A percentile compares a stretch with the other conserved stretches of the same genome.
phyloP scores from a whole-genome alignment of 768 basidiomycete species.

The Mrakia blollopis region DNA sequence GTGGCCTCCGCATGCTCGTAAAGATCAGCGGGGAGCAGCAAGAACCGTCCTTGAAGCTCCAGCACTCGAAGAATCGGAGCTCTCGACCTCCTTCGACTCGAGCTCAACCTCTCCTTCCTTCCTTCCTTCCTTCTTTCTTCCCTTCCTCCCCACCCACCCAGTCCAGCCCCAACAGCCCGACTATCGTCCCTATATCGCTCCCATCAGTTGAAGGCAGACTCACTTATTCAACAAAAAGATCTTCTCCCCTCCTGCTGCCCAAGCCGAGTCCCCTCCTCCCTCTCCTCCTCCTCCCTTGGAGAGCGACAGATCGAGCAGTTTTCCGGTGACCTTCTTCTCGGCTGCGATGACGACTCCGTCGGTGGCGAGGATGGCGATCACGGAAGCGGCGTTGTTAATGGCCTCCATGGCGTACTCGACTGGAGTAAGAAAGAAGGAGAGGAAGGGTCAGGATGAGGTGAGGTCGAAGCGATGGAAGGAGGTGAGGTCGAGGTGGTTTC shows the following conservation, averaged over 20 bases:
- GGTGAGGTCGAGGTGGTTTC: slow-evolving; percentile 27
- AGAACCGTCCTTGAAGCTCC: too few species aligned
- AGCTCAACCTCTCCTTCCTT: not conserved
- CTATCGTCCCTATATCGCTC: not conserved
- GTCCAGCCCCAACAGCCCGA: not conserved
- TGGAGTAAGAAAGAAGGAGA: slow-evolving; percentile 40
- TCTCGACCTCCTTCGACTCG: too few species aligned
- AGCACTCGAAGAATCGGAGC: too few species aligned
- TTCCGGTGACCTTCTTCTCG: slow-evolving; percentile 97
- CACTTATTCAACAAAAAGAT: slow-evolving; percentile 82
- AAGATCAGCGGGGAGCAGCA: too few species aligned
- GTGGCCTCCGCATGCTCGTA: too few species aligned
- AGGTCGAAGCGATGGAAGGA: slow-evolving; percentile 2
- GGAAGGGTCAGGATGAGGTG: not conserved
- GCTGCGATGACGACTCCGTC: slow-evolving; percentile 88
- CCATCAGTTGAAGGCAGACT: slow-evolving; percentile 30
- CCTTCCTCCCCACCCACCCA: not conserved
- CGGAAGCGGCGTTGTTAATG: slow-evolving; percentile 91
- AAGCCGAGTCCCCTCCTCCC: slow-evolving; percentile 48
- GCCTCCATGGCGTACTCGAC: slow-evolving; percentile 99
- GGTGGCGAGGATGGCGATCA: slow-evolving; percentile 83
- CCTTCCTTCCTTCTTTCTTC: not conserved
- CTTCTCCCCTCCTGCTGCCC: slow-evolving; percentile 88
- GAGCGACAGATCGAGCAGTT: slow-evolving; percentile 83
- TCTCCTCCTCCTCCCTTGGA: slow-evolving; percentile 63